Evolutionary conservation across 768 basidiomycete species (phyloP).

Genomic region (Suillus subaureus): DNA sequence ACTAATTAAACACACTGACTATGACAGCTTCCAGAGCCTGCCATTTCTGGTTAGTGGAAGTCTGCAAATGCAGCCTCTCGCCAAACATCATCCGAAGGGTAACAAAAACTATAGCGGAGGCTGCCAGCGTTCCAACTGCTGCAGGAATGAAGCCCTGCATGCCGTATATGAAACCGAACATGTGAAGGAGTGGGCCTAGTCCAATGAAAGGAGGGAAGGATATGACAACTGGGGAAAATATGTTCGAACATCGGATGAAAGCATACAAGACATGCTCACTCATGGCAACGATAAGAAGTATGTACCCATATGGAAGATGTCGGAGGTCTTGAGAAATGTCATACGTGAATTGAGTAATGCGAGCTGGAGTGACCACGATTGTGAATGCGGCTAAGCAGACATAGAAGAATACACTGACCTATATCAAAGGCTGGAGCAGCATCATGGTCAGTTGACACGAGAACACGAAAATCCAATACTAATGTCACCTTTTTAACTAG

Average conservation of each 20-base stretch:
- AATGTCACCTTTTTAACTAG: constrained; percentile 54
- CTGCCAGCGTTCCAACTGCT: constrained; percentile 59
- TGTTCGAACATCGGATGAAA: constrained; percentile 52
- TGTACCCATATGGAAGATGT: constrained; percentile 60
- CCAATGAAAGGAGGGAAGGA: constrained; percentile 38
- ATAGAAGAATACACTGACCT: constrained; percentile 61
- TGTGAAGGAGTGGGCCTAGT: constrained; percentile 40
- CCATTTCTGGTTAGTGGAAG: constrained; percentile 70
- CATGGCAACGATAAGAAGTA: constrained; percentile 53
- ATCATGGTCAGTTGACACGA: not conserved
- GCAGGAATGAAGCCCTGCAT: constrained; percentile 74
- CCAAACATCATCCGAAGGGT: constrained; percentile 63
- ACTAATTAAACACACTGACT: constrained; percentile 41
- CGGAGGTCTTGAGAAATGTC: constrained; percentile 65
- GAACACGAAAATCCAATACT: not conserved
- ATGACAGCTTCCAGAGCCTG: constrained; percentile 74
- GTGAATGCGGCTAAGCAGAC: constrained; percentile 44
- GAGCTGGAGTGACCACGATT: constrained; percentile 58
- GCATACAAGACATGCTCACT: constrained; percentile 57
- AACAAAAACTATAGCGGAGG: constrained; percentile 64
- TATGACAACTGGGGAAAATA: constrained; percentile 23
- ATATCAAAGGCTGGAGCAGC: constrained; percentile 53
- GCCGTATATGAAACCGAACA: constrained; percentile 86
- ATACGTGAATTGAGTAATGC: constrained; percentile 71
- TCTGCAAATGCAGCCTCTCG: constrained; percentile 58